phyloP scores from a whole-genome alignment of 192 early-diverging fungal genomes.

The Gonapodya prolifera region DNA sequence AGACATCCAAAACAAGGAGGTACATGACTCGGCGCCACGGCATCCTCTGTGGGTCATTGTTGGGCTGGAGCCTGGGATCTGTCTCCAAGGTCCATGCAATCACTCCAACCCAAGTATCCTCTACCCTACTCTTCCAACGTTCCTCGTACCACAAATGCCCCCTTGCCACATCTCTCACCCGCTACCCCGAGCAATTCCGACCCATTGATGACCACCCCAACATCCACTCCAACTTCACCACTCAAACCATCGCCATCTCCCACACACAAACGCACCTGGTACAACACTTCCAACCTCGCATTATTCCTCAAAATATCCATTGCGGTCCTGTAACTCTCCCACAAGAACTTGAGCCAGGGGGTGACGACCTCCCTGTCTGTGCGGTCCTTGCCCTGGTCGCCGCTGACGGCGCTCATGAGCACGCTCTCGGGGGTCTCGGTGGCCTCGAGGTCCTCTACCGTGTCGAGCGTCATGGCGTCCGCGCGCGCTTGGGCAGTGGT shows the following conservation, averaged over 20 bases:
- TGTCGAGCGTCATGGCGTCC: constrained; percentile 70
- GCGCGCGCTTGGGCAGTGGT: constrained; percentile 75
- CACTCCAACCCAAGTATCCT: no score
- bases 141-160: no score
- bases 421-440: constrained; percentile 94
- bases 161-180: no score
- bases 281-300: constrained; percentile 81
- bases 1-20: neutral
- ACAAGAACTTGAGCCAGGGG: constrained; percentile 97
- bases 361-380: constrained; percentile 88
- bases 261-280: constrained; percentile 54
- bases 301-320: constrained; percentile 97
- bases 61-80: no score
- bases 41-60: no score
- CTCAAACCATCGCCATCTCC: no score
- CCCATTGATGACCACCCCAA: no score
- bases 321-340: constrained; percentile 98
- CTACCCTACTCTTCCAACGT: no score
- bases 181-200: no score
- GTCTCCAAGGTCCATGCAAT: neutral
- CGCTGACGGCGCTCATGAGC: constrained; percentile 86
- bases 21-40: neutral
- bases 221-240: no score
- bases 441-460: constrained; percentile 90
- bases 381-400: constrained; percentile 87